Evolutionary conservation across 345 rosid species (phyloP).

Genomic region (Eucalyptus sp.): DNA sequence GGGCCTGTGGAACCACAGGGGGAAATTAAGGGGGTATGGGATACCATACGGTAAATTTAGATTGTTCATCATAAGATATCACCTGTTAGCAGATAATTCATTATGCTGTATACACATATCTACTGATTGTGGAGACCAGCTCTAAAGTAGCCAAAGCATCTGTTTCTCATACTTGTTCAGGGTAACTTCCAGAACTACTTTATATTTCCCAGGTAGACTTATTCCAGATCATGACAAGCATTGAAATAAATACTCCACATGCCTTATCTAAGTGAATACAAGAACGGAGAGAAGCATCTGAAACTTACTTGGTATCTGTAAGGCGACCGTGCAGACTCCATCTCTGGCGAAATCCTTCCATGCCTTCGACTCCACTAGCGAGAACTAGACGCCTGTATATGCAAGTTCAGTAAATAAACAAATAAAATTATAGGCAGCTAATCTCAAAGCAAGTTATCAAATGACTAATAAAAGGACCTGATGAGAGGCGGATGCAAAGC

Average conservation of each 20-base stretch:
- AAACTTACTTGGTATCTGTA: constrained; percentile 62
- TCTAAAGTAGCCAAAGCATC: not conserved
- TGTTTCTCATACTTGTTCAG: not conserved
- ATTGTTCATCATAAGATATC: not conserved
- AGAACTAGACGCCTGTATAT: constrained; percentile 64
- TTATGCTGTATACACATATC: not conserved
- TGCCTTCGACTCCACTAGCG: constrained; percentile 85
- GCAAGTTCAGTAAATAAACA: not conserved
- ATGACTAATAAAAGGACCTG: not conserved
- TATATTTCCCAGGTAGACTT: not conserved
- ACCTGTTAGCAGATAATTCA: not conserved
- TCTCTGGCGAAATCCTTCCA: constrained; percentile 84
- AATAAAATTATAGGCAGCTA: not conserved
- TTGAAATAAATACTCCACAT: not conserved
- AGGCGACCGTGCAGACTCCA: constrained; percentile 96
- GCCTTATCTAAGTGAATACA: not conserved
- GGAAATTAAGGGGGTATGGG: not conserved
- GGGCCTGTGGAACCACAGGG: not conserved
- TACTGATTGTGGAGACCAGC: not conserved
- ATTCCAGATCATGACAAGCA: not conserved
- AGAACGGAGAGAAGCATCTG: not conserved
- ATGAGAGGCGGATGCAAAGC: not conserved
- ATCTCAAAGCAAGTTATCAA: not conserved
- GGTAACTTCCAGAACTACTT: not conserved
- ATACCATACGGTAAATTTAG: not conserved